These are phyloP conservation scores for Aspergillus tubingensis DNA, from an alignment of 2,329 filamentous ascomycete species.

Conservation along the genomic window DNA sequence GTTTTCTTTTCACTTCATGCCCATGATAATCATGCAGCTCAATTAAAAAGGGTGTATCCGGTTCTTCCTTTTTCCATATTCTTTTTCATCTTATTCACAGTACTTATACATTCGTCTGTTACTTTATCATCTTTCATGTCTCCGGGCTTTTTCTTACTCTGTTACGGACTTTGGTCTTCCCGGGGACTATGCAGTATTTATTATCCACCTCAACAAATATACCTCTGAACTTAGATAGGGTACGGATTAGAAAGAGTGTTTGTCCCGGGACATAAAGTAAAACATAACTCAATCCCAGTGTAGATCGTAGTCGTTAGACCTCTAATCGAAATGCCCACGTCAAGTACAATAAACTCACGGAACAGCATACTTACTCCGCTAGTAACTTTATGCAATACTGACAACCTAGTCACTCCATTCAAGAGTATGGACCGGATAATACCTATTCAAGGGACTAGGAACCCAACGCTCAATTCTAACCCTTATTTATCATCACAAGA, in stretches of 20 bases:
- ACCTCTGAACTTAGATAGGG: neutral
- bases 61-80: neutral
- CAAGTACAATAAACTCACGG: too few relatives aligned
- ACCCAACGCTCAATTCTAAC: neutral
- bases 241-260: neutral
- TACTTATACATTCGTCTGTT: neutral
- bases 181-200: neutral
- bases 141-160: neutral
- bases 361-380: too few relatives aligned
- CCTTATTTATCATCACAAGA: neutral
- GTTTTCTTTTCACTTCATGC: conserved; percentile 4
- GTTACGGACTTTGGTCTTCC: neutral
- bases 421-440: neutral
- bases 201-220: neutral
- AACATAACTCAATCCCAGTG: neutral
- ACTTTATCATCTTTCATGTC: neutral
- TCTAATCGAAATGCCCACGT: too few relatives aligned
- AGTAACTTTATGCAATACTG: too few relatives aligned
- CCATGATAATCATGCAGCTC: conserved; percentile 8
- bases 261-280: too few relatives aligned
- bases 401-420: neutral
- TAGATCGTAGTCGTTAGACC: neutral
- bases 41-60: conserved; percentile 3
- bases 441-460: neutral
- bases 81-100: neutral